Percentiles rank a stretch among this genome's conserved stretches.
These are phyloP conservation scores for Pezicula neosporulosa DNA, from an alignment of 2,329 filamentous ascomycete genomes.

Conservation along the genomic window DNA sequence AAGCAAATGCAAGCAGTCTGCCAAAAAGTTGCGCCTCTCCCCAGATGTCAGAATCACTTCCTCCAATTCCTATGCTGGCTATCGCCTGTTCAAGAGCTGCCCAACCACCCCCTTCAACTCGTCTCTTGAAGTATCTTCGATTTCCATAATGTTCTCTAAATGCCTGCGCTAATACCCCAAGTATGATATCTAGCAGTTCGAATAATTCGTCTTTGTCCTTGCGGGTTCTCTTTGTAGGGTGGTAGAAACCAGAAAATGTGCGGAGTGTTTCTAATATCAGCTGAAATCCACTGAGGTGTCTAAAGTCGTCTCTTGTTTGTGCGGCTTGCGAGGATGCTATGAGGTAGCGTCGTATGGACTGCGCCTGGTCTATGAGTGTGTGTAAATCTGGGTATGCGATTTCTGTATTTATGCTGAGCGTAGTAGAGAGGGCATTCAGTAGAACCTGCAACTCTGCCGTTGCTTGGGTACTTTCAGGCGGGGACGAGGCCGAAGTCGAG, in stretches of 20 bases:
- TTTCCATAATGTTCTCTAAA: constrained; percentile 82
- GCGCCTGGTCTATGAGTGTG: constrained; percentile 25
- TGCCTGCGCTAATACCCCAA: constrained; percentile 62
- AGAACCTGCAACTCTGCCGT: constrained; percentile 55
- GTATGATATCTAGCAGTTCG: constrained; percentile 65
- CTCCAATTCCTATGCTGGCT: constrained; percentile 62
- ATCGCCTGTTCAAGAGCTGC: constrained; percentile 70
- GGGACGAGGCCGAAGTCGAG: constrained; percentile 58
- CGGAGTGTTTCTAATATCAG: constrained; percentile 66
- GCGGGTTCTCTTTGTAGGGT: constrained; percentile 57
- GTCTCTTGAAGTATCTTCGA: constrained; percentile 77
- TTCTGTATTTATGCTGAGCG: constrained; percentile 12
- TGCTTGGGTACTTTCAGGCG: constrained; percentile 54
- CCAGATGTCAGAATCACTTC: constrained; percentile 65
- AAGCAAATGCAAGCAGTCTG: constrained; percentile 73
- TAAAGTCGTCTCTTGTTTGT: constrained; percentile 73
- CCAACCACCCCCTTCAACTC: constrained; percentile 77
- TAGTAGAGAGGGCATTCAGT: constrained; percentile 42
- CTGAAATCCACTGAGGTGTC: constrained; percentile 76
- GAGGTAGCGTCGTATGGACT: constrained; percentile 26
- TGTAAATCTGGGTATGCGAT: constrained; percentile 27
- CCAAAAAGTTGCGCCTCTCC: constrained; percentile 74
- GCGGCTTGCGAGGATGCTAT: constrained; percentile 41
- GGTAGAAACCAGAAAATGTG: constrained; percentile 72
- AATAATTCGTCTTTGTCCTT: constrained; percentile 65